Conservation (phyloP, 495 filamentous ascomycete species). For the Pseudomonodictys pantanalensis region DNA sequence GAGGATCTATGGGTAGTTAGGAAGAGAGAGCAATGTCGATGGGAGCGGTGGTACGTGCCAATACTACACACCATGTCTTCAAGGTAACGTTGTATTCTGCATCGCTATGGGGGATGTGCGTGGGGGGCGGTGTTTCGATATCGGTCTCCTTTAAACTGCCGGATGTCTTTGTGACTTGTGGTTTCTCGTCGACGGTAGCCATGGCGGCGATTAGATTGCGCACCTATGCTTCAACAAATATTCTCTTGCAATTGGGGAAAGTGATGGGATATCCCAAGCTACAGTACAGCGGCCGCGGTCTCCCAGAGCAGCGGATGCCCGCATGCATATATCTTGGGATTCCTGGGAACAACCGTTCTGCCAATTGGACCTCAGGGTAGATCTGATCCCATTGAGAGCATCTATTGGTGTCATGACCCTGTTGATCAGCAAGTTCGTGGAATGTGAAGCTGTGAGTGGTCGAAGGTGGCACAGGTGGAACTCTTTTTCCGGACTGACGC, state of each 20-base stretch:
- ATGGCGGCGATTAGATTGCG: not conserved
- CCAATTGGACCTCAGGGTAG: not conserved
- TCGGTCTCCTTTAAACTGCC: constrained; percentile 4
- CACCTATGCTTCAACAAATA: too few species aligned
- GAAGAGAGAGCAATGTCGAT: not conserved
- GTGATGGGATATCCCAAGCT: too few species aligned
- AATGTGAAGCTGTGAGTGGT: too few species aligned
- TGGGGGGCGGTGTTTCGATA: not conserved
- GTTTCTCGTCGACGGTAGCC: not conserved
- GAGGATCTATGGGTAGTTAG: constrained; percentile 23
- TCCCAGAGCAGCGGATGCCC: too few species aligned
- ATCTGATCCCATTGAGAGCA: too few species aligned
- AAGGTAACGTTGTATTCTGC: constrained; percentile 27
- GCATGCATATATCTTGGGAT: not conserved
- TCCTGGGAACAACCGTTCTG: not conserved
- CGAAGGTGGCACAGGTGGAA: too few species aligned
- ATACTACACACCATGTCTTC: constrained; percentile 29
- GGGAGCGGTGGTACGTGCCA: constrained; percentile 2
- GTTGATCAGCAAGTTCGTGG: too few species aligned
- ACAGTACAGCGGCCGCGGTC: too few species aligned
- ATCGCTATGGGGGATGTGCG: constrained; percentile 16
- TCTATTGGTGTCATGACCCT: too few species aligned
- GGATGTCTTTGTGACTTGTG: not conserved
- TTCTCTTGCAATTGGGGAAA: too few species aligned
- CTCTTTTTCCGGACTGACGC: too few species aligned